Conservation (phyloP, 805 yeast genomes). For the Pichia sporocuriosa region DNA sequence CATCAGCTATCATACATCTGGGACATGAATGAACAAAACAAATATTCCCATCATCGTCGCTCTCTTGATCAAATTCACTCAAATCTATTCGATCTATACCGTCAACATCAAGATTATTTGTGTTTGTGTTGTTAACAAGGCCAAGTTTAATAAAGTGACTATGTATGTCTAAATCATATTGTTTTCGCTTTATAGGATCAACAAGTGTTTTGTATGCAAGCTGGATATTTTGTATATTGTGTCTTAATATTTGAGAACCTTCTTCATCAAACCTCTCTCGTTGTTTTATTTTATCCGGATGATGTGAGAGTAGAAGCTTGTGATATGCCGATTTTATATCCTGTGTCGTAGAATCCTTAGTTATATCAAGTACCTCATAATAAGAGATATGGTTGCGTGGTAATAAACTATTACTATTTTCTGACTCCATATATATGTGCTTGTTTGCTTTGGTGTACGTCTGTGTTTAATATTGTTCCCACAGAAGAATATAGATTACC, state of each 20-base stretch:
- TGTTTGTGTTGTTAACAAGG: constrained; percentile 52
- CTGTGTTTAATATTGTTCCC: too few species aligned
- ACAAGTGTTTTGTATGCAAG: constrained; percentile 57
- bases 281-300: constrained; percentile 63
- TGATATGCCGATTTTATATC: constrained; percentile 62
- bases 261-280: background rate
- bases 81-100: constrained; percentile 11
- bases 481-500: too few species aligned
- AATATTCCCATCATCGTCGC: constrained; percentile 30
- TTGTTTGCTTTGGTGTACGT: too few species aligned
- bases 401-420: too few species aligned
- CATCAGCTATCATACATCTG: constrained; percentile 39
- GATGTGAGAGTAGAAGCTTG: constrained; percentile 49
- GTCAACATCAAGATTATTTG: constrained; percentile 38
- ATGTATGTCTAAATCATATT: constrained; percentile 48
- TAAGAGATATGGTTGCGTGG: constrained; percentile 25
- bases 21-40: constrained; percentile 41
- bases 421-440: too few species aligned
- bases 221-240: constrained; percentile 43
- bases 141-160: constrained; percentile 33
- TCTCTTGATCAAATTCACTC: constrained; percentile 29
- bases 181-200: constrained; percentile 32
- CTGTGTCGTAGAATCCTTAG: constrained; percentile 28
- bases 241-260: too few species aligned
- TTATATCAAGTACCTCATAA: constrained; percentile 55